Conservation (phyloP, 768 basidiomycete species). For the Tricholomella constricta region DNA sequence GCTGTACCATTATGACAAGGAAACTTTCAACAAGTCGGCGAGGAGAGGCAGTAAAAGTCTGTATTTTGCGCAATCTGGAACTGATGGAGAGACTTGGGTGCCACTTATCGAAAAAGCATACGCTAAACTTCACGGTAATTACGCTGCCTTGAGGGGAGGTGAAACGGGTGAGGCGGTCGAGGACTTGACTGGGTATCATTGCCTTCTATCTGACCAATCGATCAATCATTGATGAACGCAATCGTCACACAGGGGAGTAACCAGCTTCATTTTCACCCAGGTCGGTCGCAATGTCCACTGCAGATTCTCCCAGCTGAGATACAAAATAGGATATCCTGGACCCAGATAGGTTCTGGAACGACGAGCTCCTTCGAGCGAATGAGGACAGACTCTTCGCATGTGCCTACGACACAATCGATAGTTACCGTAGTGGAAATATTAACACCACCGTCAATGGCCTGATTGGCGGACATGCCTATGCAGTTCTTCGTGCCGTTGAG, state of each 20-base stretch:
- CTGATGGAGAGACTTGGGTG: conserved; percentile 58
- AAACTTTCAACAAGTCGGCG: conserved; percentile 44
- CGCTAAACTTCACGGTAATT: conserved; percentile 58
- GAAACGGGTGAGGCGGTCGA: conserved; percentile 52
- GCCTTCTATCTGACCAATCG: background rate
- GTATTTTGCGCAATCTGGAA: conserved; percentile 50
- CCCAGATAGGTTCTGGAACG: conserved; percentile 49
- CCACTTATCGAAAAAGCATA: conserved; percentile 62
- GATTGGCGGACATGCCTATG: conserved; percentile 47
- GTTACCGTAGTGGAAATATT: conserved; percentile 26
- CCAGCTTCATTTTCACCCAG: conserved; percentile 28
- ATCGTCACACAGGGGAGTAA: conserved; percentile 23
- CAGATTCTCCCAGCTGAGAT: background rate
- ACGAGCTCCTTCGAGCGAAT: conserved; percentile 49
- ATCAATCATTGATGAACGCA: background rate
- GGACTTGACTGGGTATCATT: conserved; percentile 54
- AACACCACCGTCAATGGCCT: conserved; percentile 38
- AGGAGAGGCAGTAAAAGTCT: conserved; percentile 49
- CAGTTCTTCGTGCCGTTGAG: conserved; percentile 51
- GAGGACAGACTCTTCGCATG: conserved; percentile 54
- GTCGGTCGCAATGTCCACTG: conserved; percentile 8
- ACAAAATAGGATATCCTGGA: conserved; percentile 48
- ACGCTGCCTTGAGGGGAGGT: conserved; percentile 44
- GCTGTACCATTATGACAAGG: conserved; percentile 53
- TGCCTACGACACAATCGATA: conserved; percentile 35